Evolutionary conservation across 805 yeast genomes (phyloP).

Genomic region (Geotrichum ghanense): DNA sequence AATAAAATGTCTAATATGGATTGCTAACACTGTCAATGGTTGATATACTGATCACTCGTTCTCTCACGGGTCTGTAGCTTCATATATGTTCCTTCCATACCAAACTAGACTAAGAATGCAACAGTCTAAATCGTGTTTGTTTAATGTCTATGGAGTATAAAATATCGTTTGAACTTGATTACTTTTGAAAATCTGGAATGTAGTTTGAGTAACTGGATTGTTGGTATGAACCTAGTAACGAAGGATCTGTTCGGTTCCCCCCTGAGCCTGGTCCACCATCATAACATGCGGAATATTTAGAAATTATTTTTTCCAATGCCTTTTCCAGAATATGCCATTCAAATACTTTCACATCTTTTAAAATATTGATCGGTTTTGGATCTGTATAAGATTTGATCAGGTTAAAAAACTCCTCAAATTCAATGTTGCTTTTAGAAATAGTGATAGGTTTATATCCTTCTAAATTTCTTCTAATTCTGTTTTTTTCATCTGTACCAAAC

Average conservation of each 20-base stretch:
- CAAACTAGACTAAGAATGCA: not conserved
- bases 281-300: slow-evolving; percentile 37
- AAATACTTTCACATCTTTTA: slow-evolving; percentile 59
- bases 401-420: slow-evolving; percentile 30
- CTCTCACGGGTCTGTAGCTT: not conserved
- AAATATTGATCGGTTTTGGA: slow-evolving; percentile 60
- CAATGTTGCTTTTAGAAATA: slow-evolving; percentile 36
- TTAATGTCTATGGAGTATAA: not conserved
- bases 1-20: not conserved
- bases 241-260: not conserved
- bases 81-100: too few relatives aligned
- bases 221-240: not conserved
- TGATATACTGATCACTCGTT: not conserved
- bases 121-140: not conserved
- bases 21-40: not conserved
- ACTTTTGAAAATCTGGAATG: not conserved
- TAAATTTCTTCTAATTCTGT: slow-evolving; percentile 53
- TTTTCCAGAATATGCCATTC: slow-evolving; percentile 42
- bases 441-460: slow-evolving; percentile 55
- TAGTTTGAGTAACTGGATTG: not conserved
- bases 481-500: slow-evolving; percentile 58
- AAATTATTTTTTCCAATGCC: slow-evolving; percentile 45
- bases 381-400: slow-evolving; percentile 48
- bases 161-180: not conserved
- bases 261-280: not conserved